A percentile compares a stretch with the other conserved stretches of the same genome.
These are phyloP conservation scores for Pseudoturritis turrita DNA, from an alignment of 345 rosid genomes.

Conservation along the genomic window DNA sequence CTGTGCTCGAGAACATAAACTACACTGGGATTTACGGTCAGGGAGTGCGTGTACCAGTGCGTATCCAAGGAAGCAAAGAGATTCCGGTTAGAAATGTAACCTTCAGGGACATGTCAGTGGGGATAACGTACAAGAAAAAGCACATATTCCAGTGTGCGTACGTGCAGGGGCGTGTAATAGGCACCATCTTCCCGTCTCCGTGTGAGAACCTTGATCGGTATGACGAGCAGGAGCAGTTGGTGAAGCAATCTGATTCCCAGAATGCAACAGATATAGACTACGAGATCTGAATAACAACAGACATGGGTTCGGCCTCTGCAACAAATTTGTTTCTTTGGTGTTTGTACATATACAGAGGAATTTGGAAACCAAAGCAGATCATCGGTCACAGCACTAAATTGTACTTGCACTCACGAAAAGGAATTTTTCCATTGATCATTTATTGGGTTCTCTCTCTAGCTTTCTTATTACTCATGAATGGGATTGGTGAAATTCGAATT, in stretches of 20 bases:
- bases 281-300: slow-evolving; percentile 29
- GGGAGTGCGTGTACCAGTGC: slow-evolving; percentile 92
- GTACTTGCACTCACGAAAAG: background rate
- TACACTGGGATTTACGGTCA: slow-evolving; percentile 82
- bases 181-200: slow-evolving; percentile 82
- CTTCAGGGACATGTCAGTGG: slow-evolving; percentile 83
- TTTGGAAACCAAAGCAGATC: background rate
- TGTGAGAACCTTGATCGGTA: slow-evolving; percentile 89
- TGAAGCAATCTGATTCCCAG: slow-evolving; percentile 59
- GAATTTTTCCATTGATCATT: background rate
- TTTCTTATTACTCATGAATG: background rate
- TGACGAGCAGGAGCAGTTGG: slow-evolving; percentile 62
- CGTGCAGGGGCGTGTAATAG: slow-evolving; percentile 79
- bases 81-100: slow-evolving; percentile 78
- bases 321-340: background rate
- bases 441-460: background rate
- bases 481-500: background rate
- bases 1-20: slow-evolving; percentile 58
- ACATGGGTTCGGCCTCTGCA: background rate
- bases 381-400: background rate
- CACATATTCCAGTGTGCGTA: slow-evolving; percentile 92
- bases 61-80: slow-evolving; percentile 87
- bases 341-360: slow-evolving; percentile 21
- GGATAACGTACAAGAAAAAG: slow-evolving; percentile 87
- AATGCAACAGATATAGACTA: slow-evolving; percentile 86